Evolutionary conservation across 139 green algal genomes (phyloP).

Genomic region (Pleodorina starrii): DNA sequence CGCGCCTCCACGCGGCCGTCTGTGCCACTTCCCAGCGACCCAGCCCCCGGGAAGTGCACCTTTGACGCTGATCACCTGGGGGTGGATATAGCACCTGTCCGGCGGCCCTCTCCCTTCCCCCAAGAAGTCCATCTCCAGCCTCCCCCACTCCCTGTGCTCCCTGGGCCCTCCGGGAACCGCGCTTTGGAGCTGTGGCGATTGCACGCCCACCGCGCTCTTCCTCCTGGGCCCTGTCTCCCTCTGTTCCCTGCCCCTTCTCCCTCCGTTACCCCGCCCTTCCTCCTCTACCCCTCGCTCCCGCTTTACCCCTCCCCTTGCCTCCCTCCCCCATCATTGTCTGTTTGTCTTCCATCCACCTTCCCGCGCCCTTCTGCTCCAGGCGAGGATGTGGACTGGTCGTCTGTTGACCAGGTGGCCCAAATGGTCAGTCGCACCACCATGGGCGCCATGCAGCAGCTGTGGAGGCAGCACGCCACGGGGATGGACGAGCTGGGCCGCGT

Average conservation of each 20-base stretch:
- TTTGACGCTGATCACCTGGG: too few species aligned
- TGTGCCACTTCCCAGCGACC: too few species aligned
- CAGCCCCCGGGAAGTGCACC: too few species aligned
- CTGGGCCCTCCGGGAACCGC: too few species aligned
- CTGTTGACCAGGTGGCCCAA: conserved; percentile 53
- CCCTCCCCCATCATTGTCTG: background rate
- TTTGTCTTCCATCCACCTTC: too few species aligned
- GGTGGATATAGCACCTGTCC: too few species aligned
- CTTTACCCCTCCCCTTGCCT: background rate
- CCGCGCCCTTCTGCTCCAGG: background rate
- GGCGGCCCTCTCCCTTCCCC: too few species aligned
- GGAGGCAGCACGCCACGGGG: conserved; percentile 47
- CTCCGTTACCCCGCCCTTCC: background rate
- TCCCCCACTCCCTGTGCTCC: too few species aligned
- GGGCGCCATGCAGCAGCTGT: conserved; percentile 61
- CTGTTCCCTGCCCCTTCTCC: background rate
- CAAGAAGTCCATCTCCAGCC: too few species aligned
- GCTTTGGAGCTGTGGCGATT: too few species aligned
- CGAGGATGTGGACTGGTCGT: conserved; percentile 60
- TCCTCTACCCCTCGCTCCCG: background rate
- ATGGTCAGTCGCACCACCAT: conserved; percentile 61
- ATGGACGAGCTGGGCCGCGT: conserved; percentile 60
- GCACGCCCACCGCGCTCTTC: background rate
- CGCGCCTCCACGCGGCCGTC: too few species aligned
- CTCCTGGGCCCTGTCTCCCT: background rate